A percentile compares a stretch with the other conserved stretches of the same genome.
Conservation (phyloP, 805 yeast genomes). For the Ogataea pilisensis region DNA sequence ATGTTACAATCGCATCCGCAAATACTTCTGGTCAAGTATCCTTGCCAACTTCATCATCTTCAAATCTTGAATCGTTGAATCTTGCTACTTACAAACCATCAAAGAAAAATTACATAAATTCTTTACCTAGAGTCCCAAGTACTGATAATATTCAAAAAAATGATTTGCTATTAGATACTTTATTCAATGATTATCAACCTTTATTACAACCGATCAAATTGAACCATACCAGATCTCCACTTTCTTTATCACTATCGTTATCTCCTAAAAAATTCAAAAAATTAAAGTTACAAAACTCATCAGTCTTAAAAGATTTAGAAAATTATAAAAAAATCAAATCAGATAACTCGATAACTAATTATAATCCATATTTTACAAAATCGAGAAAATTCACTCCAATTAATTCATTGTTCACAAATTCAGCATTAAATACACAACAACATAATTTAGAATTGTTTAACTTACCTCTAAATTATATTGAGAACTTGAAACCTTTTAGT, state of each 20-base stretch:
- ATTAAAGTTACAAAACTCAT: slow-evolving; percentile 16
- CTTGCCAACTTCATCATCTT: not conserved
- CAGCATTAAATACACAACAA: slow-evolving; percentile 32
- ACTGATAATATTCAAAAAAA: slow-evolving; percentile 29
- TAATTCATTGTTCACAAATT: slow-evolving; percentile 29
- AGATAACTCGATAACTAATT: slow-evolving; percentile 16
- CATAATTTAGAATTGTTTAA: slow-evolving; percentile 32
- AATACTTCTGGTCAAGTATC: not conserved
- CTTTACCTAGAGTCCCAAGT: slow-evolving; percentile 31
- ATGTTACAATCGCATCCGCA: not conserved
- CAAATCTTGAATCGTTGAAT: slow-evolving; percentile 3
- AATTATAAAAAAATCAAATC: slow-evolving; percentile 24
- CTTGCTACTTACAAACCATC: slow-evolving; percentile 7
- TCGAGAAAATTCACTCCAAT: slow-evolving; percentile 23
- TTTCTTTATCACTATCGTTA: slow-evolving; percentile 12
- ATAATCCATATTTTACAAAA: slow-evolving; percentile 28
- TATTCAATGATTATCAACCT: slow-evolving; percentile 28
- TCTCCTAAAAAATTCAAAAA: slow-evolving; percentile 20
- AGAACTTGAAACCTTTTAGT: slow-evolving; percentile 16
- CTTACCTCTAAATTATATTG: slow-evolving; percentile 27
- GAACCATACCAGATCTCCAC: slow-evolving; percentile 26
- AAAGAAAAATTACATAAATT: slow-evolving; percentile 24
- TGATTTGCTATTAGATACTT: slow-evolving; percentile 26
- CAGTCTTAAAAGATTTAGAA: slow-evolving; percentile 26
- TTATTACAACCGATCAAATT: slow-evolving; percentile 26